Percentiles rank a stretch among this genome's conserved stretches.
phyloP scores from a whole-genome alignment of 352 stramenopile genomes.

The Phytophthora podocarpi region DNA sequence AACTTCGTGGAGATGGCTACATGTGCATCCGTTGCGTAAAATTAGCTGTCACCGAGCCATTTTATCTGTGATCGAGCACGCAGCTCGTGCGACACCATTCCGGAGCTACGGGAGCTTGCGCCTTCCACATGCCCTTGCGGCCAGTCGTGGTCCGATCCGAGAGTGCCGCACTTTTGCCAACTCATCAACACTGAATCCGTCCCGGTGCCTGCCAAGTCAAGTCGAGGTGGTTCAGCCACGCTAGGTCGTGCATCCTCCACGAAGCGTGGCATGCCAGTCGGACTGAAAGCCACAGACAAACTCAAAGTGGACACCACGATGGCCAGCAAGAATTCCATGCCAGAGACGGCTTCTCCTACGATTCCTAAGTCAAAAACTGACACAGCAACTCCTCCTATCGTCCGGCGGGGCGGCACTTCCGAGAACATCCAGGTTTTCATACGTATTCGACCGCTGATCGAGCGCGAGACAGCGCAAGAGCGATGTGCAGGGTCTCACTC shows the following conservation, averaged over 20 bases:
- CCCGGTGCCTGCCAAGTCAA: not conserved
- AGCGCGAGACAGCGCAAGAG: slow-evolving; percentile 56
- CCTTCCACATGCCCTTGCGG: slow-evolving; percentile 57
- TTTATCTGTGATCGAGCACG: too few species aligned
- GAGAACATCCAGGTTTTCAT: slow-evolving; percentile 89
- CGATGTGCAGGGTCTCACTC: slow-evolving; percentile 35
- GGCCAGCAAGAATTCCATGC: slow-evolving; percentile 13
- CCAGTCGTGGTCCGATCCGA: slow-evolving; percentile 65
- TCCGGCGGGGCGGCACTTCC: slow-evolving; percentile 36
- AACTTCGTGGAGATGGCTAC: slow-evolving; percentile 20
- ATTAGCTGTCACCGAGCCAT: slow-evolving; percentile 15
- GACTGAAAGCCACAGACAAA: not conserved
- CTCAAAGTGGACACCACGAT: not conserved
- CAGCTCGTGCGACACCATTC: slow-evolving; percentile 9
- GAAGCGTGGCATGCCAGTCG: slow-evolving; percentile 1
- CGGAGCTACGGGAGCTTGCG: slow-evolving; percentile 3
- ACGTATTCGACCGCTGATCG: slow-evolving; percentile 79
- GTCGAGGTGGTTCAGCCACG: slow-evolving; percentile 5
- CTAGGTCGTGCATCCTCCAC: not conserved
- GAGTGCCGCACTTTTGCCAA: slow-evolving; percentile 72
- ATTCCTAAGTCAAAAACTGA: not conserved
- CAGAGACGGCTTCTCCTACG: slow-evolving; percentile 1
- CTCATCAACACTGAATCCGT: slow-evolving; percentile 44
- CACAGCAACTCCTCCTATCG: not conserved
- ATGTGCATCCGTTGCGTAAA: slow-evolving; percentile 11